Evolutionary conservation across 192 early-diverging fungal genomes (phyloP).

Genomic region (Podila minutissima): DNA sequence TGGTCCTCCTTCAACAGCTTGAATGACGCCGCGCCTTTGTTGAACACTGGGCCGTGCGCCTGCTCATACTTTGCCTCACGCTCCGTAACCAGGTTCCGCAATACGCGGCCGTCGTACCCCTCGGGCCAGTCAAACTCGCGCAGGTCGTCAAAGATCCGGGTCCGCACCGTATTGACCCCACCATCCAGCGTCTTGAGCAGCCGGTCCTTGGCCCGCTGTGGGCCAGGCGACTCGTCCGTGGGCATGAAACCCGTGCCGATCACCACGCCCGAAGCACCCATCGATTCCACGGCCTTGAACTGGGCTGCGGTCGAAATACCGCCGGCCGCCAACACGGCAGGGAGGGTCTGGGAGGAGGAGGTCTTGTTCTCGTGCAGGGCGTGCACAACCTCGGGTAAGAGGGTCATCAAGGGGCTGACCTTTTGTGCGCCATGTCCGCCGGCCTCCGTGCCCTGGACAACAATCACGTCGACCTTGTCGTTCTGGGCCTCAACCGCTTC

Average conservation of each 20-base stretch:
- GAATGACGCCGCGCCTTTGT: constrained; percentile 16
- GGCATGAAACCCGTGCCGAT: constrained; percentile 58
- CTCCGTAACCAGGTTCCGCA: constrained; percentile 36
- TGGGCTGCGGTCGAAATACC: constrained; percentile 35
- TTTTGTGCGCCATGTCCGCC: constrained; percentile 56
- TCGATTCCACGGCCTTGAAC: constrained; percentile 14
- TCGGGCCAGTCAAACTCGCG: constrained; percentile 51
- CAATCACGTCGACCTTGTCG: constrained; percentile 57
- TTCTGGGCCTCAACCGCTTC: constrained; percentile 53
- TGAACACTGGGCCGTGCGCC: neutral
- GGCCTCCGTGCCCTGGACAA: constrained; percentile 58
- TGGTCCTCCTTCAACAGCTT: constrained; percentile 31
- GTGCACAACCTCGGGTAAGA: constrained; percentile 39
- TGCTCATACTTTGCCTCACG: constrained; percentile 25
- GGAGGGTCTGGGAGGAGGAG: neutral
- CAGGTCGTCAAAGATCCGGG: constrained; percentile 55
- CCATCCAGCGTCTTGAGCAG: constrained; percentile 53
- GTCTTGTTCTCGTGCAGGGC: constrained; percentile 19
- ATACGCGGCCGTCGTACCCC: constrained; percentile 39
- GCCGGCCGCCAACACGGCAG: constrained; percentile 42
- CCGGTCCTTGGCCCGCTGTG: constrained; percentile 47
- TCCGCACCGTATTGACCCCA: constrained; percentile 47
- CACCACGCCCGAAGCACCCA: constrained; percentile 57
- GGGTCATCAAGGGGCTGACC: constrained; percentile 22
- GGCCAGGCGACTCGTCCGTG: constrained; percentile 19